Conservation (phyloP, 257 asterid genomes). For the Thymus quinquecostatus region DNA sequence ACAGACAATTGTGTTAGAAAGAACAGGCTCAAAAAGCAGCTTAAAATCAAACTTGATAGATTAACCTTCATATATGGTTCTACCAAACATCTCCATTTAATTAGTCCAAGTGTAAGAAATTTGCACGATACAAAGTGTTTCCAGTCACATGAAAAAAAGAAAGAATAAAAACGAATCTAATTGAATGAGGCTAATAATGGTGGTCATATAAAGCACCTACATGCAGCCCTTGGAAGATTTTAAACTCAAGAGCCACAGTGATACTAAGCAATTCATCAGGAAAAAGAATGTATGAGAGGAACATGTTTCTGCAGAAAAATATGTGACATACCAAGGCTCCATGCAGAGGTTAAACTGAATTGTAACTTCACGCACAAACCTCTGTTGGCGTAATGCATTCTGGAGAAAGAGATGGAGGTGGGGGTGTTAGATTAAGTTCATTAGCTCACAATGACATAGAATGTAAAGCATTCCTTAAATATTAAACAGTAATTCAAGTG, state of each 20-base stretch:
- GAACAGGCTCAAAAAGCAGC: not conserved
- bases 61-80: constrained; percentile 18
- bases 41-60: not conserved
- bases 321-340: constrained; percentile 89
- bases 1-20: not conserved
- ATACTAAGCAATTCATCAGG: not conserved
- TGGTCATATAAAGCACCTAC: constrained; percentile 8
- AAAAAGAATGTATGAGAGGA: constrained; percentile 4
- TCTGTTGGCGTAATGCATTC: constrained; percentile 94
- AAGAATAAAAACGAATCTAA: not conserved
- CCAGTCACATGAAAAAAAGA: constrained; percentile 14
- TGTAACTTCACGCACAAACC: constrained; percentile 91
- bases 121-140: constrained; percentile 4
- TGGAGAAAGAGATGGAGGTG: constrained; percentile 29
- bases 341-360: constrained; percentile 87
- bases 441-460: constrained; percentile 18
- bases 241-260: constrained; percentile 2
- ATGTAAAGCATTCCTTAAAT: constrained; percentile 21
- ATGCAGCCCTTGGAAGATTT: constrained; percentile 6
- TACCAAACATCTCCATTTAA: constrained; percentile 3
- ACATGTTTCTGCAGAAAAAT: constrained; percentile 9
- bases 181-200: constrained; percentile 8
- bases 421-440: constrained; percentile 28
- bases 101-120: not conserved
- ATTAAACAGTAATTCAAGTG: not conserved